Evolutionary conservation across 1,284 basidiomycete species (phyloP).

Genomic region (Cystobasidium pallidum): DNA sequence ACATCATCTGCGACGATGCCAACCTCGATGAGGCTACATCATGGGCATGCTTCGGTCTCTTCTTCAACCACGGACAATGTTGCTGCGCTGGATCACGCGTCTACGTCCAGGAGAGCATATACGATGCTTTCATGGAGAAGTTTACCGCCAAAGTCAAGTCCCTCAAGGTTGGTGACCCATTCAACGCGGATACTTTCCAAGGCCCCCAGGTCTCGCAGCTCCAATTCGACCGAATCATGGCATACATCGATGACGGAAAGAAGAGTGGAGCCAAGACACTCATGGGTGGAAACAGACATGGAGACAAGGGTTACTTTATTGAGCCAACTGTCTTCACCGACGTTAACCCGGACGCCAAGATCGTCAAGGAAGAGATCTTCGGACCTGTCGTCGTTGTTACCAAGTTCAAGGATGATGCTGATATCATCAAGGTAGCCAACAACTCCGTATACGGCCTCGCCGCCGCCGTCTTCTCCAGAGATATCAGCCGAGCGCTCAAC

Average conservation of each 20-base stretch:
- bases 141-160: conserved; percentile 66
- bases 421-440: conserved; percentile 78
- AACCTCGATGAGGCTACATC: conserved; percentile 74
- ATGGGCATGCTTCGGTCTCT: conserved; percentile 69
- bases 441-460: conserved; percentile 82
- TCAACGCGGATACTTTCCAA: conserved; percentile 70
- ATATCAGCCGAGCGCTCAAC: conserved; percentile 73
- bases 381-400: conserved; percentile 67
- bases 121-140: conserved; percentile 68
- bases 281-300: conserved; percentile 73
- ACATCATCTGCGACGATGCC: conserved; percentile 61
- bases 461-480: conserved; percentile 80
- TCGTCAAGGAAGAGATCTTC: conserved; percentile 75
- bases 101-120: conserved; percentile 68
- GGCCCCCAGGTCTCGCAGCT: conserved; percentile 83
- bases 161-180: conserved; percentile 76
- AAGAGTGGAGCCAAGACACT: conserved; percentile 78
- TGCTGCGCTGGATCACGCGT: conserved; percentile 85
- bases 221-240: conserved; percentile 71
- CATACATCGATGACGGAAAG: conserved; percentile 83
- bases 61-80: conserved; percentile 77
- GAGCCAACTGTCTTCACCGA: conserved; percentile 83
- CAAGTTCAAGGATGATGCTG: conserved; percentile 59
- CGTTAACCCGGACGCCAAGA: conserved; percentile 74
- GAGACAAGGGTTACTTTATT: conserved; percentile 65